phyloP scores from a whole-genome alignment of 2,329 filamentous ascomycete species.

The Sporothrix mexicana region DNA sequence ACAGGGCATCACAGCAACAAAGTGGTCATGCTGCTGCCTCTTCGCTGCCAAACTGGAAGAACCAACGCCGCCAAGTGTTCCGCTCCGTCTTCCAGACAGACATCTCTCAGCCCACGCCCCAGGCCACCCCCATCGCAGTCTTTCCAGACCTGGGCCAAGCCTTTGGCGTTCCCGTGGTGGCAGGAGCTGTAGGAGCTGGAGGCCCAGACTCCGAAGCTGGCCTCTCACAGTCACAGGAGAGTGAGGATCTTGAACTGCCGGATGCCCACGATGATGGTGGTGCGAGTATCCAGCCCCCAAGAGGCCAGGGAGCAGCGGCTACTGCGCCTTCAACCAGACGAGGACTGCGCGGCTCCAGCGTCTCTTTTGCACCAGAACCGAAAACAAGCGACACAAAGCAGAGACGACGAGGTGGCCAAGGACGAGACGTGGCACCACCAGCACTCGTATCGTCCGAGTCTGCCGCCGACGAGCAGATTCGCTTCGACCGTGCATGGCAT shows the following conservation, averaged over 20 bases:
- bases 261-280: slow-evolving; percentile 38
- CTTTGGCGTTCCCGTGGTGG: slow-evolving; percentile 50
- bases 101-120: slow-evolving; percentile 56
- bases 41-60: slow-evolving; percentile 51
- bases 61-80: slow-evolving; percentile 58
- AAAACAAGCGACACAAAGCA: not conserved
- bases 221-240: slow-evolving; percentile 31
- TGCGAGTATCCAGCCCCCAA: not conserved
- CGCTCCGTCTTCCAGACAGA: slow-evolving; percentile 63
- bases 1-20: slow-evolving; percentile 16
- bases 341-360: slow-evolving; percentile 20
- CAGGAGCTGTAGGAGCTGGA: slow-evolving; percentile 19
- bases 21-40: not conserved
- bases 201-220: not conserved
- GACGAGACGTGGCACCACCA: slow-evolving; percentile 5
- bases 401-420: not conserved
- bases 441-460: not conserved
- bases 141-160: slow-evolving; percentile 52
- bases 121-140: slow-evolving; percentile 47
- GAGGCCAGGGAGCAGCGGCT: not conserved
- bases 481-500: slow-evolving; percentile 68
- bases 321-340: not conserved
- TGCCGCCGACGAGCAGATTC: slow-evolving; percentile 57
- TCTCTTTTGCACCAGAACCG: slow-evolving; percentile 3
- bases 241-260: slow-evolving; percentile 36